phyloP scores from a whole-genome alignment of 192 early-diverging fungal species.

The Lunasporangiospora selenospora region DNA sequence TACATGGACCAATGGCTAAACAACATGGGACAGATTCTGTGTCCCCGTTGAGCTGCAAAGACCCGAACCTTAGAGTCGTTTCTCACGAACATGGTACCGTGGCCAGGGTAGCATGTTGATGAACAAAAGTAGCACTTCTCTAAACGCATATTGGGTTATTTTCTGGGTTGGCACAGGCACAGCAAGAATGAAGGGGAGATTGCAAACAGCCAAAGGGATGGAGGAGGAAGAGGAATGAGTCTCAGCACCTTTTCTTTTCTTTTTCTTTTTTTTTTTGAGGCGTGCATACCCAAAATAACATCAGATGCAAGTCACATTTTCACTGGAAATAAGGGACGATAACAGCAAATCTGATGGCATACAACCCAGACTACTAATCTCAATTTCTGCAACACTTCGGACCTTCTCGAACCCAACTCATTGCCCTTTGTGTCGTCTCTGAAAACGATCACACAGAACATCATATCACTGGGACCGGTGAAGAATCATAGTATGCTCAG shows the following conservation, averaged over 20 bases:
- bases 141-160: slow-evolving; percentile 77
- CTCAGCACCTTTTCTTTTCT: too few relatives aligned
- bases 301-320: background rate
- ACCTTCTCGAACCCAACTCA: too few relatives aligned
- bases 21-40: background rate
- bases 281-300: background rate
- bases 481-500: too few relatives aligned
- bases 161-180: background rate
- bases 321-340: slow-evolving; percentile 1
- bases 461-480: too few relatives aligned
- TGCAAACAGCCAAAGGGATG: background rate
- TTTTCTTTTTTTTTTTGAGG: too few relatives aligned
- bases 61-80: slow-evolving; percentile 91
- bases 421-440: too few relatives aligned
- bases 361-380: background rate
- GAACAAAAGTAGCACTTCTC: slow-evolving; percentile 99
- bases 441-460: too few relatives aligned
- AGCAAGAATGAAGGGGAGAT: background rate
- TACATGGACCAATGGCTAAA: background rate
- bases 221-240: background rate
- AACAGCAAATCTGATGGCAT: background rate
- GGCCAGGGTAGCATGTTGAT: slow-evolving; percentile 95
- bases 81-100: slow-evolving; percentile 98
- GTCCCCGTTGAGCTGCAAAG: background rate
- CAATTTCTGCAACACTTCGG: background rate